Evolutionary conservation across 345 rosid genomes (phyloP), one percentile per base, ranked within the genome.

Genomic region (Sonneratia alba): DNA sequence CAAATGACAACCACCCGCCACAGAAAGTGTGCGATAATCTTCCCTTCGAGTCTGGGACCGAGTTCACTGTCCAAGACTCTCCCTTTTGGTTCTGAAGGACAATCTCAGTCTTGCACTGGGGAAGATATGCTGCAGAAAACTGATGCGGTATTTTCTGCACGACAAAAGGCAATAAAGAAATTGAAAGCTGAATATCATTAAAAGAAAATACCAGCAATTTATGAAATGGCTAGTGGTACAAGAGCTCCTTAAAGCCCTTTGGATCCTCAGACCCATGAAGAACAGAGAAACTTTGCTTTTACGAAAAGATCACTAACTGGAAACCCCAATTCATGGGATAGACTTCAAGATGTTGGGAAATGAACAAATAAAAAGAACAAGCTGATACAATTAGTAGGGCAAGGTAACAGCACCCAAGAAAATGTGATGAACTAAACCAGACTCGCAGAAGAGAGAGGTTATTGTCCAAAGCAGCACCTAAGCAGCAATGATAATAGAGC

Each of bases 1-100:
- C 88, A 78, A 88, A 88, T 32, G 89, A 85, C 81, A 83, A 83
- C 92, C 92, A 88, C 36, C 92, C 92, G 43, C 88, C 92, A 68
- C 89, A 88, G 61, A 80, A 84, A 34, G 88, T 84, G 69, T 87
- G 88, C 42, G 75, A 66, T 45, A 79, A 42, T 73, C 85, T 76
- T 69, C 89, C 89, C 75, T 81, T 82, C 12, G 89, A 85, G 72
- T 85, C 88, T 36, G 92, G 92, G 74, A 87, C 81, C 22, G 89
- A 85, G 79, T 87, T 82, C 65, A 88, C 92, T 1, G 80, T 80
- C 92, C 92, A 88, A 51, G 77, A 78, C 69, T 73, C 77, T 71
- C 89, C 88, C 72, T 69, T 77, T 45, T 68, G 47, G 76, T 81
- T 86, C 37, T 83, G 74, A 73, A 87, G 87, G 64, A 81, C 49